Evolutionary conservation across 177 flowering plant genomes (phyloP), one percentile per base, ranked within the genome.

Genomic region (Telopea speciosissima): DNA sequence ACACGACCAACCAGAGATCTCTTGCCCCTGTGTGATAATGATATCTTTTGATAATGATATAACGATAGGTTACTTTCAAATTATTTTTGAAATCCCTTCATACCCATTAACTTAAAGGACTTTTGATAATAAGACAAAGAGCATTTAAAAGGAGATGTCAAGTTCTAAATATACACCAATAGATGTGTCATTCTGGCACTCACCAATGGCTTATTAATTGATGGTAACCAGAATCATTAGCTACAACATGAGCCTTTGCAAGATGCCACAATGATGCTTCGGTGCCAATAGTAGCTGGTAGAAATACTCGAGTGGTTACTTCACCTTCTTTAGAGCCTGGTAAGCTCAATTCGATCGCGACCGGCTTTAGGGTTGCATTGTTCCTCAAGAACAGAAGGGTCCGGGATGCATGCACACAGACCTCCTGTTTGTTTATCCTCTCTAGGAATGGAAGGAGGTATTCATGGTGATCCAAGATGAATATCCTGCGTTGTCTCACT

Each of bases 221-320:
- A 80, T 91, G 97, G 63, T 73, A 44, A 5, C 86, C 91, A 0
- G 92, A 81, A 72, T 90, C 97, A 70, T 83, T 86, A 5, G 82
- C 85, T 1, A 80, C 83, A 1, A 79, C 95, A 81, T 88, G 91
- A 63, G 97, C 90, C 65, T 90, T 92, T 10, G 97, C 97, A 11
- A 90, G 81, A 74, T 84, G 87, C 98, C 98, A 90, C 14, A 89
- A 67, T 24, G 92, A 79, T 22, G 82, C 81, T 60, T 86, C 83
- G 17, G 78, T 78, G 42, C 93, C 93, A 8, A 80, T 49, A 49
- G 75, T 82, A 8, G 87, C 85, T 8, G 97, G 96, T 6, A 81
- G 79, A 62, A 70, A 85, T 0, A 89, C 90, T 28, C 79, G 72
- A 73, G 79, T 88, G 24, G 79, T 49, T 62, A 76, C 72, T 62